phyloP scores from a whole-genome alignment of 164 flowering plant species.

The Vitis amurensis region DNA sequence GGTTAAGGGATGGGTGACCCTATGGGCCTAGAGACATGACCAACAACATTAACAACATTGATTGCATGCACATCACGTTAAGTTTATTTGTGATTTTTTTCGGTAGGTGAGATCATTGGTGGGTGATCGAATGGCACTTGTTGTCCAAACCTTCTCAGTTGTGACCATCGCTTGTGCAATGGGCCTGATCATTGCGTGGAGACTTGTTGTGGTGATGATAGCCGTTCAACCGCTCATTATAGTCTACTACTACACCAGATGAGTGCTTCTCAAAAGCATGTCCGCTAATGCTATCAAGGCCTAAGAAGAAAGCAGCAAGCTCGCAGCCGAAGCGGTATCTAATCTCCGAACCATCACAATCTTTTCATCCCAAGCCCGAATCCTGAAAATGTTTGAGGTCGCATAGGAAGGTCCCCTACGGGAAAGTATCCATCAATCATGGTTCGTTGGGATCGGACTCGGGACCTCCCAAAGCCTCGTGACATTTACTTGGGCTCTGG shows the following conservation, averaged over 20 bases:
- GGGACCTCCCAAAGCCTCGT: slow-evolving; percentile 58
- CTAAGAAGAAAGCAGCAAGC: slow-evolving; percentile 69
- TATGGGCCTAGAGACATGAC: too few species aligned
- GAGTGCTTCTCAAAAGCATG: slow-evolving; percentile 62
- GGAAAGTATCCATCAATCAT: slow-evolving; percentile 65
- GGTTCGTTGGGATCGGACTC: slow-evolving; percentile 76
- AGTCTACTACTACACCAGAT: slow-evolving; percentile 52
- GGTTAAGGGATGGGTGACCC: too few species aligned
- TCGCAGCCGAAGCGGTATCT: slow-evolving; percentile 84
- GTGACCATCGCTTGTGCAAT: slow-evolving; percentile 65
- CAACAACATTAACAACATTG: too few species aligned
- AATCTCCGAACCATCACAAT: slow-evolving; percentile 74
- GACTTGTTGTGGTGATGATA: slow-evolving; percentile 75
- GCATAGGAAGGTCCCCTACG: slow-evolving; percentile 61
- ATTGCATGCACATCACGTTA: not conserved
- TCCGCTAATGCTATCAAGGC: slow-evolving; percentile 65
- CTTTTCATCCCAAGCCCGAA: slow-evolving; percentile 72
- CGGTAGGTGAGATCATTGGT: slow-evolving; percentile 75
- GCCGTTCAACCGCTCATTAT: slow-evolving; percentile 82
- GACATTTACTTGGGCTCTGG: slow-evolving; percentile 66
- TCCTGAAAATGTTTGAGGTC: slow-evolving; percentile 59
- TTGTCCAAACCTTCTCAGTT: slow-evolving; percentile 71
- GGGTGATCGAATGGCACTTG: slow-evolving; percentile 68
- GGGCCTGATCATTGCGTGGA: slow-evolving; percentile 78
- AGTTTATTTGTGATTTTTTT: not conserved